Evolutionary conservation across 1,139 yeast genomes (phyloP).

Genomic region (Nakaseomyces nivariensis): DNA sequence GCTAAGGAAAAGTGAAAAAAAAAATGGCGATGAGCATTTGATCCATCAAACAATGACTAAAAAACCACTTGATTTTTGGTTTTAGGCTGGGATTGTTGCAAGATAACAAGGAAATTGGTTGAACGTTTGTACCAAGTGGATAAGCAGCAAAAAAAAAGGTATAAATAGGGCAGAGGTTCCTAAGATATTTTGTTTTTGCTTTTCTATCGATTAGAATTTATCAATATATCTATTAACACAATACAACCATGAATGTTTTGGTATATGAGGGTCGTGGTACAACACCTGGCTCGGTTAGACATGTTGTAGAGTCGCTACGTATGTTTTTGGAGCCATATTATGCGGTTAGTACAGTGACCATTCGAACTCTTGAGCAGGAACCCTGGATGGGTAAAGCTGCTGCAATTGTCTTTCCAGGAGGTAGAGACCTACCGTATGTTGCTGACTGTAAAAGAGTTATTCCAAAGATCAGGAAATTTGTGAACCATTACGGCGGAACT

Average conservation of each 20-base stretch:
- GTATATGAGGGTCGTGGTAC: constrained; percentile 63
- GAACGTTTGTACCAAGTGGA: too few relatives aligned
- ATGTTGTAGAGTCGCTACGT: constrained; percentile 67
- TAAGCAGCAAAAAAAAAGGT: neutral
- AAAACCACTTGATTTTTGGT: too few relatives aligned
- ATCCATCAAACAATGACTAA: too few relatives aligned
- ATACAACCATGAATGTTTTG: constrained; percentile 24
- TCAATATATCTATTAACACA: too few relatives aligned
- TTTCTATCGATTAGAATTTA: too few relatives aligned
- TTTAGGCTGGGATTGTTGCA: too few relatives aligned
- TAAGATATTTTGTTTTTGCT: neutral
- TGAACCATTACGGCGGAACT: constrained; percentile 62
- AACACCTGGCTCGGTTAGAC: constrained; percentile 76
- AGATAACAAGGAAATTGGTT: too few relatives aligned
- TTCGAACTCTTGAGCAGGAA: constrained; percentile 54
- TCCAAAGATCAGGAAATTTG: constrained; percentile 59
- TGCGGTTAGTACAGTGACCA: constrained; percentile 68
- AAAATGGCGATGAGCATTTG: too few relatives aligned
- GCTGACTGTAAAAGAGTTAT: constrained; percentile 46
- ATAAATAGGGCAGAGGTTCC: neutral
- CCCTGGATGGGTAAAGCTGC: constrained; percentile 86
- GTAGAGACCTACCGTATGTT: constrained; percentile 78
- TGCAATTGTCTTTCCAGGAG: constrained; percentile 84
- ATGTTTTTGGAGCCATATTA: constrained; percentile 76
- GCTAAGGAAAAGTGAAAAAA: neutral